A percentile compares a stretch with the other conserved stretches of the same genome.
phyloP scores from a whole-genome alignment of 192 early-diverging fungal genomes.

The Backusella liffmaniae region DNA sequence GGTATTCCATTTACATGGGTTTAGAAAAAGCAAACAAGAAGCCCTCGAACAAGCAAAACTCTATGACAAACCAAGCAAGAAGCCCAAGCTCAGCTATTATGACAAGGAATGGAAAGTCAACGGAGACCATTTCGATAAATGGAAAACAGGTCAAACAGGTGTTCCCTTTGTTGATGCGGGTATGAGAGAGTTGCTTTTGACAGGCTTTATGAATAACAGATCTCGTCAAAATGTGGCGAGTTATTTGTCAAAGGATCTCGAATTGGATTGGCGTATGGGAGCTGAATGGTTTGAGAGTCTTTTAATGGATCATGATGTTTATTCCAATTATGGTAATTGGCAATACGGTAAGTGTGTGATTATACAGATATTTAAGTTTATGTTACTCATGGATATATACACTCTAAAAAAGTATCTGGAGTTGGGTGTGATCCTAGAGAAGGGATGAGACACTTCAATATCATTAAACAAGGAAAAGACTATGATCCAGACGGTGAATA shows the following conservation, averaged over 20 bases:
- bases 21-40: neutral
- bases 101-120: slow-evolving; percentile 14
- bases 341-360: slow-evolving; percentile 27
- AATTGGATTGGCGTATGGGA: slow-evolving; percentile 33
- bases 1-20: slow-evolving; percentile 25
- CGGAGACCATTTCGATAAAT: slow-evolving; percentile 11
- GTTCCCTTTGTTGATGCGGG: slow-evolving; percentile 44
- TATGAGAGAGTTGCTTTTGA: slow-evolving; percentile 35
- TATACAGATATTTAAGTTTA: neutral
- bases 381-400: neutral
- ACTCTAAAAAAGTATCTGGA: slow-evolving; percentile 28
- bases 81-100: neutral
- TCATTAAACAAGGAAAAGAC: slow-evolving; percentile 42
- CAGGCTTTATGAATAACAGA: slow-evolving; percentile 40
- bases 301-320: slow-evolving; percentile 41
- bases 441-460: slow-evolving; percentile 33
- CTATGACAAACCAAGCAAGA: neutral
- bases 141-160: slow-evolving; percentile 35
- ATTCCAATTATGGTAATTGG: slow-evolving; percentile 49
- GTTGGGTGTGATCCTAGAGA: slow-evolving; percentile 41
- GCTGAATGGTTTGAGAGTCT: slow-evolving; percentile 40
- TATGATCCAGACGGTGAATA: slow-evolving; percentile 41
- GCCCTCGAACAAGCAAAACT: slow-evolving; percentile 2
- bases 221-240: slow-evolving; percentile 42
- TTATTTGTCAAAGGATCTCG: slow-evolving; percentile 39